Conservation (phyloP, 352 stramenopile species). For the Pythium rhizo-oryzae region DNA sequence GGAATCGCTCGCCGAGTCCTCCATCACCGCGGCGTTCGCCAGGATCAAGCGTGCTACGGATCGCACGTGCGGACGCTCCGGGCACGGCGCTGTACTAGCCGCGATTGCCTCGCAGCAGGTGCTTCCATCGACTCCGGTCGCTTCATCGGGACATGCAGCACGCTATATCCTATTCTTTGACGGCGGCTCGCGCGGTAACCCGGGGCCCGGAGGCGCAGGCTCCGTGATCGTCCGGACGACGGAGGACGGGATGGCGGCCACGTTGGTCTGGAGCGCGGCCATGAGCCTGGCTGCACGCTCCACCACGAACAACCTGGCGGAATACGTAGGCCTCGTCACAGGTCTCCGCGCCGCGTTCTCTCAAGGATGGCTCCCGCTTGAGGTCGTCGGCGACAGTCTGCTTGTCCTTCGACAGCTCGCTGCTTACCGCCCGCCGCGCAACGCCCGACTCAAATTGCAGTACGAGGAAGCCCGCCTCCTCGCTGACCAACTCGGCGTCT, state of each 20-base stretch:
- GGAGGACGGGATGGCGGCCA: background rate
- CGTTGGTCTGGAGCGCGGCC: background rate
- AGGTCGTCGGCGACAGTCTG: background rate
- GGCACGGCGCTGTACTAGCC: too few relatives aligned
- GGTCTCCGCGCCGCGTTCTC: background rate
- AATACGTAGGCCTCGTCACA: background rate
- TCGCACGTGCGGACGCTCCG: too few relatives aligned
- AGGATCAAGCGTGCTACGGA: too few relatives aligned
- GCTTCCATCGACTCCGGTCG: too few relatives aligned
- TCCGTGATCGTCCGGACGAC: background rate
- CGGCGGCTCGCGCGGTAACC: background rate
- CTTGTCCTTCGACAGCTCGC: background rate
- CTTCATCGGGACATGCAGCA: too few relatives aligned
- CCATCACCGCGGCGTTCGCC: too few relatives aligned
- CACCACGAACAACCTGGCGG: background rate
- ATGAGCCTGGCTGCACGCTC: background rate
- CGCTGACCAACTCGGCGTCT: too few relatives aligned
- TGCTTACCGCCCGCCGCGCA: too few relatives aligned
- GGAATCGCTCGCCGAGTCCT: too few relatives aligned
- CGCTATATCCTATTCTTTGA: background rate
- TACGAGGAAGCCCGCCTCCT: too few relatives aligned
- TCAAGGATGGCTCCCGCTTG: background rate
- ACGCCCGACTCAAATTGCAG: too few relatives aligned
- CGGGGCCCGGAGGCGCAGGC: background rate
- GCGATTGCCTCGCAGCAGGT: too few relatives aligned